Conservation (phyloP, 73 alveolate species). For the Blepharisma stoltei region DNA sequence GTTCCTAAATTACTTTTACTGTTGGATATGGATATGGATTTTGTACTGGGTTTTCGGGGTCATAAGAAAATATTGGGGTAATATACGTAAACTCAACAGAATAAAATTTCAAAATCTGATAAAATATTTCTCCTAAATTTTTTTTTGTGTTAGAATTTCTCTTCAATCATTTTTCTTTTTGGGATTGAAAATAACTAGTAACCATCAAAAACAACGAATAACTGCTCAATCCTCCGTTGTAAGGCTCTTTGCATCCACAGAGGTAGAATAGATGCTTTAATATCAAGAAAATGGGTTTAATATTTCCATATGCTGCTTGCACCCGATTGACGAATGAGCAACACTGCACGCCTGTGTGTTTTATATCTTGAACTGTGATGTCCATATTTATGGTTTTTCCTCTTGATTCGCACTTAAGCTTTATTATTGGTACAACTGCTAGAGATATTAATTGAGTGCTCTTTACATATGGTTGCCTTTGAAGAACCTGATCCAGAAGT, state of each 20-base stretch:
- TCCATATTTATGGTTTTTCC: conserved; percentile 33
- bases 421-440: conserved; percentile 51
- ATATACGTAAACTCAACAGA: background rate
- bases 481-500: conserved; percentile 22
- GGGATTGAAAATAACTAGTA: conserved; percentile 31
- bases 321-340: conserved; percentile 35
- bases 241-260: conserved; percentile 44
- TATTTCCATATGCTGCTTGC: conserved; percentile 22
- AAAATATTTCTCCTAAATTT: background rate
- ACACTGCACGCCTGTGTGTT: conserved; percentile 41
- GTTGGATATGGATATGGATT: background rate
- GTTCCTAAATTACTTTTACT: background rate
- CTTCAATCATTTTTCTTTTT: background rate
- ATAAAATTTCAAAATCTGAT: conserved; percentile 5
- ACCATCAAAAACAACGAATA: conserved; percentile 56
- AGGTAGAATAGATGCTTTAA: conserved; percentile 45
- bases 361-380: conserved; percentile 40
- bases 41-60: background rate
- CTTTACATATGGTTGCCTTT: conserved; percentile 32
- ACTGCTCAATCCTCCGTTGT: conserved; percentile 57
- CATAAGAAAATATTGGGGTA: background rate
- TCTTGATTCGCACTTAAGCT: conserved; percentile 28
- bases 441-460: conserved; percentile 31
- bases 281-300: conserved; percentile 46
- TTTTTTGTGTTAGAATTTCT: background rate